These are phyloP conservation scores for Suhomyces xylopsoci DNA, from an alignment of 805 yeast genomes.

Conservation along the genomic window DNA sequence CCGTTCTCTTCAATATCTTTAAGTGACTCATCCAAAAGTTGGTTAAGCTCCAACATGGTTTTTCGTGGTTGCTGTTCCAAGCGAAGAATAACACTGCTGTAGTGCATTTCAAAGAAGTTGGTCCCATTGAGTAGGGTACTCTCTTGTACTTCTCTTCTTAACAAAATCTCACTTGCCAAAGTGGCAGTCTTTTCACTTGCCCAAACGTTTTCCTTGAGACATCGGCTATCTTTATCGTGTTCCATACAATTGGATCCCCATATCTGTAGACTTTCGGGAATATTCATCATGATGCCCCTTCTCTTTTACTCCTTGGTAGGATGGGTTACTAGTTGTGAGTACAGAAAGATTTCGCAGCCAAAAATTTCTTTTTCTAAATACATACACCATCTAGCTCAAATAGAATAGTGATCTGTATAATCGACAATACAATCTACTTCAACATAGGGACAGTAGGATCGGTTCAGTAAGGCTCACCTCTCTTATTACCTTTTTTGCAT, in stretches of 20 bases:
- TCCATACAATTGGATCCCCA: background rate
- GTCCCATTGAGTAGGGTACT: background rate
- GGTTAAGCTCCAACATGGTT: background rate
- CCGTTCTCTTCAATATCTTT: background rate
- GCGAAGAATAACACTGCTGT: background rate
- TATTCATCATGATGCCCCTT: background rate
- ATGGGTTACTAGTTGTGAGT: background rate
- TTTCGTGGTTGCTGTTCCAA: background rate
- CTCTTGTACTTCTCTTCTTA: background rate
- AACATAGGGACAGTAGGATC: no score
- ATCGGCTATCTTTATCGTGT: no score
- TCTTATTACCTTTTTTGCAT: no score
- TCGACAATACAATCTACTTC: no score
- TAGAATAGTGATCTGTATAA: no score
- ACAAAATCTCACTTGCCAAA: background rate
- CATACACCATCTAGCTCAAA: background rate
- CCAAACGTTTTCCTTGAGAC: background rate
- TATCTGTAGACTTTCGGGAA: background rate
- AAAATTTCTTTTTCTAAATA: background rate
- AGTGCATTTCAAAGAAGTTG: background rate
- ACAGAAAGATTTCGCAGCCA: background rate
- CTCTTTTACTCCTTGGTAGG: no score
- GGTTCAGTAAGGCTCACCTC: no score
- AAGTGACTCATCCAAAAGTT: background rate
- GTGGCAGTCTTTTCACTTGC: background rate